These are phyloP conservation scores for Geranium rotundifolium DNA, from an alignment of 345 rosid genomes.

Conservation along the genomic window DNA sequence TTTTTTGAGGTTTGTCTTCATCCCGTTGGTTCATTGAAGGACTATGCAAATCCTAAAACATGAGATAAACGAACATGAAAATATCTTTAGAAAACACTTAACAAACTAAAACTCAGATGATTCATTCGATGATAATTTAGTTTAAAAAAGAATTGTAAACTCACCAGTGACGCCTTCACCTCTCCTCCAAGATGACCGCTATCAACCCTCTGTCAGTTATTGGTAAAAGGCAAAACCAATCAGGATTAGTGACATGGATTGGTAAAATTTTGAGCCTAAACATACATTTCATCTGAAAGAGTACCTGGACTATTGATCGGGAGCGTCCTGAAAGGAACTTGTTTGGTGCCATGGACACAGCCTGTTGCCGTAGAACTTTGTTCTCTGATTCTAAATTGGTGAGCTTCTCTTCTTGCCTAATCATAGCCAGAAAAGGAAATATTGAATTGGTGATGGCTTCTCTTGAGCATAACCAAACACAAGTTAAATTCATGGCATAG, in stretches of 20 bases:
- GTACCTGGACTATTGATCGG: slow-evolving; percentile 78
- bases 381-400: slow-evolving; percentile 77
- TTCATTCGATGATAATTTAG: background rate
- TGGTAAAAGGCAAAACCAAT: background rate
- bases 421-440: slow-evolving; percentile 9
- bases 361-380: slow-evolving; percentile 86
- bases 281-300: background rate
- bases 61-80: slow-evolving; percentile 1
- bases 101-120: background rate
- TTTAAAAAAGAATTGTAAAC: slow-evolving; percentile 1
- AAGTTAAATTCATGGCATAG: too few species aligned
- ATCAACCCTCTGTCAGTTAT: slow-evolving; percentile 26
- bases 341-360: slow-evolving; percentile 88
- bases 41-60: slow-evolving; percentile 66
- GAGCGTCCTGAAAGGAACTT: slow-evolving; percentile 90
- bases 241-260: background rate
- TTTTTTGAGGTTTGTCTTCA: slow-evolving; percentile 81
- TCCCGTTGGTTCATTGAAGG: slow-evolving; percentile 64
- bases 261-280: background rate
- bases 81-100: background rate
- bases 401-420: slow-evolving; percentile 81
- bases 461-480: too few species aligned
- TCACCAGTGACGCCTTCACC: slow-evolving; percentile 43
- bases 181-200: slow-evolving; percentile 56
- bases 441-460: too few species aligned